These are phyloP conservation scores for Daedaleopsis sinensis DNA, from an alignment of 768 basidiomycete genomes.

Conservation along the genomic window DNA sequence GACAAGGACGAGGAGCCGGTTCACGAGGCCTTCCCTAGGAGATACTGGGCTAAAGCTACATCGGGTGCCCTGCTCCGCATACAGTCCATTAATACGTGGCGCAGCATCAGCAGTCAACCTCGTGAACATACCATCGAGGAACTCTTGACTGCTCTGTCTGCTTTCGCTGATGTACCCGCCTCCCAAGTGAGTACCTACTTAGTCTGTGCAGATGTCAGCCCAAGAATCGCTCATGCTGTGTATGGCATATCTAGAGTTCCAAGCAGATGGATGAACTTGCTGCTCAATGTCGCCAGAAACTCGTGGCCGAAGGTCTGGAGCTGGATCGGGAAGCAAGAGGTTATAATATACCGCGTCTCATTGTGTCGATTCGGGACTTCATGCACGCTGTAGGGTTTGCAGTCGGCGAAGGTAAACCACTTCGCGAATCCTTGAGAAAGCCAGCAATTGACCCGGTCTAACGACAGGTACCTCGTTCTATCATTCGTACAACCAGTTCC, in stretches of 20 bases:
- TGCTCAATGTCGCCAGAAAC: conserved; percentile 40
- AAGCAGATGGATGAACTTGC: conserved; percentile 43
- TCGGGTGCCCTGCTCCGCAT: conserved; percentile 46
- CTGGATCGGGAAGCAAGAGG: conserved; percentile 34
- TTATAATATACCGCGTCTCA: conserved; percentile 40
- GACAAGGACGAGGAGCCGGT: conserved; percentile 5
- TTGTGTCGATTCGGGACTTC: conserved; percentile 50
- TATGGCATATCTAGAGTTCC: conserved; percentile 36
- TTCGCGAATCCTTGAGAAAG: background rate
- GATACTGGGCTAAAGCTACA: conserved; percentile 55
- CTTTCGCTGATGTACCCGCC: conserved; percentile 51
- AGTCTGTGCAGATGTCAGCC: too few relatives aligned
- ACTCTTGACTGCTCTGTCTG: conserved; percentile 52
- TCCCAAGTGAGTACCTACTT: conserved; percentile 38
- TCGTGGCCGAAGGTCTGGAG: conserved; percentile 33
- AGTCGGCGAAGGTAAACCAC: conserved; percentile 39
- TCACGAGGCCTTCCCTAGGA: conserved; percentile 42
- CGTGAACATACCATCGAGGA: conserved; percentile 41
- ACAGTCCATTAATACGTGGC: conserved; percentile 45
- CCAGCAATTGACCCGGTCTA: background rate
- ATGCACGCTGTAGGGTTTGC: conserved; percentile 53
- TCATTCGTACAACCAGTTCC: conserved; percentile 55
- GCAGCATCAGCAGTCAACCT: conserved; percentile 1
- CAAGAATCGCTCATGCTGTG: background rate
- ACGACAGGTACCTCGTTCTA: conserved; percentile 42